A percentile compares a stretch with the other conserved stretches of the same genome.
Evolutionary conservation across 768 basidiomycete species (phyloP).

Genomic region (Strobilomyces confusus): DNA sequence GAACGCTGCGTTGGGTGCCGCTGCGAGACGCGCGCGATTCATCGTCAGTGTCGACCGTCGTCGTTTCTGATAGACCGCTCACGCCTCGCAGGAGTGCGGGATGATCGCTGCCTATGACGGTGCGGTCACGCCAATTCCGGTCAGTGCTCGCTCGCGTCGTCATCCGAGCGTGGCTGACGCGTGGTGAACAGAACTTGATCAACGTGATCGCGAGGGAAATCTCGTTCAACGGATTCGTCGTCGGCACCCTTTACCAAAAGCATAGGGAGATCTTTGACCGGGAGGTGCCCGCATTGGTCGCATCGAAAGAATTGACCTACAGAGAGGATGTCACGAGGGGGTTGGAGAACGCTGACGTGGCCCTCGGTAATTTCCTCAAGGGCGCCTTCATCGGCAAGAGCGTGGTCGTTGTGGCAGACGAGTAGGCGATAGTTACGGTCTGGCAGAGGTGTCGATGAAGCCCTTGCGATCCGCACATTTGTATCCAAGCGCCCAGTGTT

Average conservation of each 20-base stretch:
- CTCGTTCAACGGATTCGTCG: conserved; percentile 43
- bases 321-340: conserved; percentile 45
- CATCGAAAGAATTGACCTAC: conserved; percentile 44
- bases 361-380: conserved; percentile 6
- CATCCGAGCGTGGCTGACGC: neutral
- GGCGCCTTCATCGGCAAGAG: conserved; percentile 6
- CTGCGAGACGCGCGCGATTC: conserved; percentile 45
- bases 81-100: conserved; percentile 30
- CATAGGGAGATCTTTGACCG: conserved; percentile 41
- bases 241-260: conserved; percentile 26
- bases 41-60: conserved; percentile 29
- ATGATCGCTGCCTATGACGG: conserved; percentile 7
- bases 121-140: neutral
- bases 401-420: neutral
- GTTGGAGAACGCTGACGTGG: conserved; percentile 24
- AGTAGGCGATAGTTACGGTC: neutral
- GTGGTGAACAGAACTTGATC: conserved; percentile 31
- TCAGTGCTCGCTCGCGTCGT: neutral
- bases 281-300: conserved; percentile 37
- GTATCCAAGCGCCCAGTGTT: too few species aligned
- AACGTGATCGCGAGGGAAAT: conserved; percentile 40
- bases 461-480: too few species aligned
- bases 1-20: conserved; percentile 49
- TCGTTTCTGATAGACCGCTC: neutral
- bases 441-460: too few species aligned